phyloP scores from a whole-genome alignment of 805 yeast genomes.

The Ogataea nonfermentans region DNA sequence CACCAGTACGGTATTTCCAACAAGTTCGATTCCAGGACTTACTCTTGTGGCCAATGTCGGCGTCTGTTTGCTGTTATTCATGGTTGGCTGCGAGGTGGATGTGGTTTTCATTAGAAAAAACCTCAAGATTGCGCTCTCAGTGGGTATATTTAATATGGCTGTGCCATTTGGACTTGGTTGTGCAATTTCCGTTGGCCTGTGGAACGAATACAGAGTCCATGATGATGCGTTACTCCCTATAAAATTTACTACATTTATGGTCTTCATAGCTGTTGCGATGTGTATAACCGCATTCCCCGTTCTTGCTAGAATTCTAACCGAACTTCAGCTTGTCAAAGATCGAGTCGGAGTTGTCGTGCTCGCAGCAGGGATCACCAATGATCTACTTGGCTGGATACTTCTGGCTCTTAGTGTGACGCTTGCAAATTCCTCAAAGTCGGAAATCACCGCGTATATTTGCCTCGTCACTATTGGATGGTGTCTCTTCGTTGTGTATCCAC shows the following conservation, averaged over 20 bases:
- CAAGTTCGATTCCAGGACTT: conserved; percentile 58
- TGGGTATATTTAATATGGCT: conserved; percentile 71
- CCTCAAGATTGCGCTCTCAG: conserved; percentile 57
- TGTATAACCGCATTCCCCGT: conserved; percentile 88
- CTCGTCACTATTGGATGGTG: conserved; percentile 71
- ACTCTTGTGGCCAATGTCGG: conserved; percentile 73
- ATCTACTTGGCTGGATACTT: conserved; percentile 77
- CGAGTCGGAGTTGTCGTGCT: conserved; percentile 72
- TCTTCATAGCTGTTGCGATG: conserved; percentile 79
- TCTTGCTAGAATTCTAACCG: conserved; percentile 73
- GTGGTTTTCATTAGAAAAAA: conserved; percentile 60
- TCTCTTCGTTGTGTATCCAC: conserved; percentile 54
- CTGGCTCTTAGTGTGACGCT: conserved; percentile 73
- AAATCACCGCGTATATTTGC: conserved; percentile 66
- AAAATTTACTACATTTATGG: conserved; percentile 71
- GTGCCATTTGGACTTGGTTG: conserved; percentile 81
- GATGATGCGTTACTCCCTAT: conserved; percentile 36
- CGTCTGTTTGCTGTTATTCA: conserved; percentile 68
- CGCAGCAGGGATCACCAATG: conserved; percentile 82
- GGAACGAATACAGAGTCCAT: conserved; percentile 47
- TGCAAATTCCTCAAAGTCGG: conserved; percentile 69
- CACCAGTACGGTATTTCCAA: conserved; percentile 62
- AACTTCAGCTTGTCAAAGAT: conserved; percentile 65
- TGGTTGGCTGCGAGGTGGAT: conserved; percentile 80
- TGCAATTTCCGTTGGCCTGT: conserved; percentile 65